Conservation (phyloP, 345 rosid species). For the Melastoma malabathricum region DNA sequence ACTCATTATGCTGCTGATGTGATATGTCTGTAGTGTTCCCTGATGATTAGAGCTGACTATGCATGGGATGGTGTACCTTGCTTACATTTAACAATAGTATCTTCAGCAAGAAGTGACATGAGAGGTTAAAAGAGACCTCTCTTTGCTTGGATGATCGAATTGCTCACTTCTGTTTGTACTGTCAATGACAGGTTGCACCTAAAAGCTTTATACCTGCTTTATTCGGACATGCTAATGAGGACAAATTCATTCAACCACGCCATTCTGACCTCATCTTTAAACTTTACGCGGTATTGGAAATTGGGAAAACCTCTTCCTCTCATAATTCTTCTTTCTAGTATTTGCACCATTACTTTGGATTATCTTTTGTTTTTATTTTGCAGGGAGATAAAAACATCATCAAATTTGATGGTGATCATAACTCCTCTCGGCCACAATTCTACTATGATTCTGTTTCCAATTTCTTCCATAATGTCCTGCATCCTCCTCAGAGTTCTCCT, state of each 20-base stretch:
- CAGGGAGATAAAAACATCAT: conserved; percentile 97
- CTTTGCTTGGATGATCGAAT: too few relatives aligned
- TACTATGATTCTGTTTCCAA: conserved; percentile 87
- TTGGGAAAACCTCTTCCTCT: conserved; percentile 2
- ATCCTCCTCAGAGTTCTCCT: conserved; percentile 59
- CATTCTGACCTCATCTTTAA: conserved; percentile 73
- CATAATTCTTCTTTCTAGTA: neutral
- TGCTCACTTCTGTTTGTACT: neutral
- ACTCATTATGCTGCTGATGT: too few relatives aligned
- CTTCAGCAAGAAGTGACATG: too few relatives aligned
- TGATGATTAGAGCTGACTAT: too few relatives aligned
- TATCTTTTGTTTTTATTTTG: neutral
- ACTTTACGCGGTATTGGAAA: conserved; percentile 47
- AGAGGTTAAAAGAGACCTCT: too few relatives aligned
- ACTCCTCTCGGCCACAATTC: conserved; percentile 83
- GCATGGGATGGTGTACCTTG: too few relatives aligned
- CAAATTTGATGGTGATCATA: conserved; percentile 93
- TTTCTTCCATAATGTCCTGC: conserved; percentile 84
- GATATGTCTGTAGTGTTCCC: too few relatives aligned
- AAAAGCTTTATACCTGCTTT: conserved; percentile 86
- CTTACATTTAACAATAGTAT: too few relatives aligned
- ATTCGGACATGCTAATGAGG: conserved; percentile 86
- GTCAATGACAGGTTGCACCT: conserved; percentile 52
- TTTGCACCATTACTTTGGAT: neutral
- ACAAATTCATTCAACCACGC: conserved; percentile 80